phyloP scores from a whole-genome alignment of 2,329 filamentous ascomycete genomes.

The Tricladium varicosporioides region DNA sequence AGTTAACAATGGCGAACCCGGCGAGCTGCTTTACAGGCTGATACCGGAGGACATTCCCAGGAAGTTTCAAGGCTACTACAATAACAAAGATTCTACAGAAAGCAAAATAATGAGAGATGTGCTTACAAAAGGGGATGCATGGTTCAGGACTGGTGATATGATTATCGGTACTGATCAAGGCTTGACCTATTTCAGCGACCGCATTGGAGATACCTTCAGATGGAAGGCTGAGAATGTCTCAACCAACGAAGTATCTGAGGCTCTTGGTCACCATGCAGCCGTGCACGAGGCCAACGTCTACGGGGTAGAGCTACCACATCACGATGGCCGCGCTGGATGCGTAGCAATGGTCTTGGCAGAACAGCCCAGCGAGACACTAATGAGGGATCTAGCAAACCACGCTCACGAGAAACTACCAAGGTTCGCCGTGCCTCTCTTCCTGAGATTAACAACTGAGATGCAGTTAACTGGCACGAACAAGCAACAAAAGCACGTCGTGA shows the following conservation, averaged over 20 bases:
- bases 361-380: conserved; percentile 42
- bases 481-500: conserved; percentile 75
- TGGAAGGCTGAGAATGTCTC: conserved; percentile 86
- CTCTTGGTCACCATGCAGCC: conserved; percentile 62
- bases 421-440: conserved; percentile 76
- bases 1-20: conserved; percentile 59
- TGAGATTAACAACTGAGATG: conserved; percentile 61
- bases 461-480: conserved; percentile 83
- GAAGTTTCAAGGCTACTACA: conserved; percentile 80
- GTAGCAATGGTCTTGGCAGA: conserved; percentile 64
- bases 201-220: conserved; percentile 74
- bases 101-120: conserved; percentile 74
- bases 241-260: conserved; percentile 77
- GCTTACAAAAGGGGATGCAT: conserved; percentile 73
- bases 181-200: conserved; percentile 75
- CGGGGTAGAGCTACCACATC: conserved; percentile 73
- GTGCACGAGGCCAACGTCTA: conserved; percentile 84
- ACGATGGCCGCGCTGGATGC: conserved; percentile 83
- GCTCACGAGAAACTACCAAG: conserved; percentile 58
- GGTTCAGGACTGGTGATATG: conserved; percentile 83
- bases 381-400: conserved; percentile 62
- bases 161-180: conserved; percentile 70
- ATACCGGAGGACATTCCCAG: conserved; percentile 60
- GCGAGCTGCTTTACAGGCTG: conserved; percentile 73
- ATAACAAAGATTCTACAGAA: conserved; percentile 66